These are phyloP conservation scores for Cruciata laevipes DNA, from an alignment of 257 asterid genomes.

Conservation along the genomic window DNA sequence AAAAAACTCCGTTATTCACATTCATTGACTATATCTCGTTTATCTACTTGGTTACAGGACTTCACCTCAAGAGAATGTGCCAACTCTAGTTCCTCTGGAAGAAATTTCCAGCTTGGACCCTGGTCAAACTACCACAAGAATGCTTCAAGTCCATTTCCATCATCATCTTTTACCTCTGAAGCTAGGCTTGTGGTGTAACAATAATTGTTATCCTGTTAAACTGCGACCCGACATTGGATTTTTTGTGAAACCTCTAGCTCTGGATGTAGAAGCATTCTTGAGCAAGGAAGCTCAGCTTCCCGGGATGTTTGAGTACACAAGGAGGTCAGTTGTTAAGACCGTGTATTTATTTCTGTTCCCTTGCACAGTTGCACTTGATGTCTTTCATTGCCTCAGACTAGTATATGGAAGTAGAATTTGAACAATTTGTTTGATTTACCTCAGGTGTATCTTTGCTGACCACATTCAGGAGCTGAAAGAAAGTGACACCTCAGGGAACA, in stretches of 20 bases:
- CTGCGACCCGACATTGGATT: constrained; percentile 90
- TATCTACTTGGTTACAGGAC: constrained; percentile 38
- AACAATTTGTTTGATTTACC: background rate
- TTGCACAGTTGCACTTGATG: background rate
- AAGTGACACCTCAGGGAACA: constrained; percentile 33
- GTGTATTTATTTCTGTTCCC: background rate
- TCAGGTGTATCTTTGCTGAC: constrained; percentile 73
- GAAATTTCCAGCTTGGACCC: constrained; percentile 59
- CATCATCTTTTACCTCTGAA: constrained; percentile 94
- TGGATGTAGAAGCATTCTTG: constrained; percentile 56
- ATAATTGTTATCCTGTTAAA: constrained; percentile 61
- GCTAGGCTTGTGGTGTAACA: constrained; percentile 58
- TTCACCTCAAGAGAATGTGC: constrained; percentile 38
- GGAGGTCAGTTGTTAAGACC: constrained; percentile 54
- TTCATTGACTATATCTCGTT: background rate
- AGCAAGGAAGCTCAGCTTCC: constrained; percentile 76
- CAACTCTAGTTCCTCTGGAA: constrained; percentile 60
- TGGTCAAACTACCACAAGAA: constrained; percentile 46
- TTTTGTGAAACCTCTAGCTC: constrained; percentile 78
- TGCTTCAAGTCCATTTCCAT: constrained; percentile 71
- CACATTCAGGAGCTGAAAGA: constrained; percentile 53
- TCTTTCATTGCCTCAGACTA: background rate
- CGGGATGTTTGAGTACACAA: constrained; percentile 81
- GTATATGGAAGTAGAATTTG: background rate
- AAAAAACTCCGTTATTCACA: background rate